Evolutionary conservation across 2,329 filamentous ascomycete genomes (phyloP).

Genomic region (Ceratocystis huliohia): DNA sequence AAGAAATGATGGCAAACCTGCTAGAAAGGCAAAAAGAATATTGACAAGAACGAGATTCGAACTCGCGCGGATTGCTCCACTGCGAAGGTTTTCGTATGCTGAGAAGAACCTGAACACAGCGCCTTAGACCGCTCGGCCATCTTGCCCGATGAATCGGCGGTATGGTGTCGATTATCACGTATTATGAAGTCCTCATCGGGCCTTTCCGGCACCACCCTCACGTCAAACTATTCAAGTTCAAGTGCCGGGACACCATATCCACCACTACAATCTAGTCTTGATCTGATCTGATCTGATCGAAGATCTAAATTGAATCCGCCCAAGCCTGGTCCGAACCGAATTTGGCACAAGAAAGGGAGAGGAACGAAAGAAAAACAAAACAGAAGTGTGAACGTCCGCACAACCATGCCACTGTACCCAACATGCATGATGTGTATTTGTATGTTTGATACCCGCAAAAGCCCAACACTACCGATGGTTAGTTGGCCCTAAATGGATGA

Average conservation of each 20-base stretch:
- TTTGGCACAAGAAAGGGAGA: too few relatives aligned
- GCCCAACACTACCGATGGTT: too few relatives aligned
- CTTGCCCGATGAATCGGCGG: not conserved
- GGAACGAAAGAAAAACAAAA: too few relatives aligned
- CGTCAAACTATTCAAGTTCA: too few relatives aligned
- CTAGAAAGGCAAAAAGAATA: not conserved
- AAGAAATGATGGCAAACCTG: not conserved
- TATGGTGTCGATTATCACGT: not conserved
- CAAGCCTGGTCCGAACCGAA: not conserved
- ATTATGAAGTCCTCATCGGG: not conserved
- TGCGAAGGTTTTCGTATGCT: not conserved
- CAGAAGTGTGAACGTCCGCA: too few relatives aligned
- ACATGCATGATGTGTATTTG: too few relatives aligned
- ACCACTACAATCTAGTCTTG: not conserved
- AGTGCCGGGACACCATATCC: not conserved
- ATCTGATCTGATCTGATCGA: not conserved
- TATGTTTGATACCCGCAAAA: too few relatives aligned
- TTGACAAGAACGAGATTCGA: conserved; percentile 18
- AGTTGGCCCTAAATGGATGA: too few relatives aligned
- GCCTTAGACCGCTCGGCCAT: conserved; percentile 18
- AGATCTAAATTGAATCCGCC: too few relatives aligned
- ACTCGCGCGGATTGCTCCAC: conserved; percentile 15
- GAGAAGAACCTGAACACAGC: conserved; percentile 11
- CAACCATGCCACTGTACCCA: too few relatives aligned
- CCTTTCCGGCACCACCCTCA: too few relatives aligned